These are phyloP conservation scores for Rhodotorula sp. DNA, from an alignment of 1,284 basidiomycete species.

Conservation along the genomic window DNA sequence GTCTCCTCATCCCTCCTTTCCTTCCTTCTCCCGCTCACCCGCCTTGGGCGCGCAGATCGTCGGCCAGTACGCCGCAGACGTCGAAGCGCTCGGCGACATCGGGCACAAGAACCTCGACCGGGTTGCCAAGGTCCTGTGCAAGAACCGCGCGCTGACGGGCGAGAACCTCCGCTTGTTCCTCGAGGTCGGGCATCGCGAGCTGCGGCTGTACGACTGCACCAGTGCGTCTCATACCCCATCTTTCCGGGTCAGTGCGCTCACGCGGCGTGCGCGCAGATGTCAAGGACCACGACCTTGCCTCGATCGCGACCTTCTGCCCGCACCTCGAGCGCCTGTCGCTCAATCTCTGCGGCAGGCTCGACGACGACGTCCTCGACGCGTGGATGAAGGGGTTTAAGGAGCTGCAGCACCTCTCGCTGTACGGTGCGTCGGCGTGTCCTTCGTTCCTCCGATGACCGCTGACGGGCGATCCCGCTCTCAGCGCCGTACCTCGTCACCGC, in stretches of 20 bases:
- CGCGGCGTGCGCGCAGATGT: slow-evolving; percentile 62
- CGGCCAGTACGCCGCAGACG: slow-evolving; percentile 80
- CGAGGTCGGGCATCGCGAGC: slow-evolving; percentile 64
- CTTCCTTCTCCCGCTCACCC: background rate
- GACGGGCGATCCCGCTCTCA: background rate
- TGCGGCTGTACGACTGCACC: slow-evolving; percentile 88
- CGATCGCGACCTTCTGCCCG: slow-evolving; percentile 75
- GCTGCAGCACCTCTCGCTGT: slow-evolving; percentile 74
- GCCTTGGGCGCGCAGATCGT: slow-evolving; percentile 62
- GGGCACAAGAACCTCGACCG: slow-evolving; percentile 76
- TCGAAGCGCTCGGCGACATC: slow-evolving; percentile 77
- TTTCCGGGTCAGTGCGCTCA: fast-evolving
- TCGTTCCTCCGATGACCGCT: background rate
- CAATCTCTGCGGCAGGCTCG: slow-evolving; percentile 83
- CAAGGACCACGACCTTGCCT: slow-evolving; percentile 64
- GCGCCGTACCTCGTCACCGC: slow-evolving; percentile 34
- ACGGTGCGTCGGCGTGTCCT: slow-evolving; percentile 60
- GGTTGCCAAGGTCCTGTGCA: slow-evolving; percentile 80
- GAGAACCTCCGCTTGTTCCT: slow-evolving; percentile 84
- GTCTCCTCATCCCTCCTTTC: background rate
- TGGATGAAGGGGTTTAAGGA: slow-evolving; percentile 66
- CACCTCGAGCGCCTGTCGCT: slow-evolving; percentile 74
- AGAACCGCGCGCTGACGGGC: slow-evolving; percentile 75
- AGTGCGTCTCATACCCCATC: slow-evolving; percentile 58
- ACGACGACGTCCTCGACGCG: slow-evolving; percentile 65